Evolutionary conservation across 345 rosid species (phyloP).

Genomic region (Populus deltoides): DNA sequence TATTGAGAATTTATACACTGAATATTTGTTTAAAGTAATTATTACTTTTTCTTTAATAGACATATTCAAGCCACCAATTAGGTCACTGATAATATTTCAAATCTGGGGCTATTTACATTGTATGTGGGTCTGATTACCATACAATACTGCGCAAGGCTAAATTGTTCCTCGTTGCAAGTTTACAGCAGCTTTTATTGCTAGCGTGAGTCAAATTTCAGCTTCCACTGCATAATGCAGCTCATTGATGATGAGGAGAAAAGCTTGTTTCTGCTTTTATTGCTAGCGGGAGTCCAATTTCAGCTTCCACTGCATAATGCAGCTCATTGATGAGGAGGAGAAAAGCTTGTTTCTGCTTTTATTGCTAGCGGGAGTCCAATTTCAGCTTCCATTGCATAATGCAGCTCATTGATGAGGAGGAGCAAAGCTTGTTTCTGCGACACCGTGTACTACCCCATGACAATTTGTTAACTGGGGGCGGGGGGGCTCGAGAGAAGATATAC

Average conservation of each 20-base stretch:
- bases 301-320: not conserved
- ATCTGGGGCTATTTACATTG: no score
- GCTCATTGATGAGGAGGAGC: not conserved
- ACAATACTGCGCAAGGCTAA: no score
- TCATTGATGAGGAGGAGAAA: not conserved
- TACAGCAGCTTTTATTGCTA: no score
- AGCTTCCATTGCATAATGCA: not conserved
- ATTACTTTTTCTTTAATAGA: no score
- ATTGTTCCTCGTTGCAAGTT: no score
- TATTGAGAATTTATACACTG: no score
- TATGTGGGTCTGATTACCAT: no score
- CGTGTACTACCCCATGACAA: not conserved
- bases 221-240: not conserved
- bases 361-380: not conserved
- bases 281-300: not conserved
- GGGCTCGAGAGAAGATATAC: not conserved
- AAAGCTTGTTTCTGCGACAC: not conserved
- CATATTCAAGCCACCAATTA: no score
- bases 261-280: no score
- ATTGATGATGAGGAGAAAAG: not conserved
- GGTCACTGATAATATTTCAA: no score
- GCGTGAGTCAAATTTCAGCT: not conserved
- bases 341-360: not conserved
- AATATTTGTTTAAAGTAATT: no score
- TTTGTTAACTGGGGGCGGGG: not conserved